Percentiles rank a stretch among this genome's conserved stretches.
These are phyloP conservation scores for Gelatoporia subvermispora DNA, from an alignment of 768 basidiomycete genomes.

Conservation along the genomic window DNA sequence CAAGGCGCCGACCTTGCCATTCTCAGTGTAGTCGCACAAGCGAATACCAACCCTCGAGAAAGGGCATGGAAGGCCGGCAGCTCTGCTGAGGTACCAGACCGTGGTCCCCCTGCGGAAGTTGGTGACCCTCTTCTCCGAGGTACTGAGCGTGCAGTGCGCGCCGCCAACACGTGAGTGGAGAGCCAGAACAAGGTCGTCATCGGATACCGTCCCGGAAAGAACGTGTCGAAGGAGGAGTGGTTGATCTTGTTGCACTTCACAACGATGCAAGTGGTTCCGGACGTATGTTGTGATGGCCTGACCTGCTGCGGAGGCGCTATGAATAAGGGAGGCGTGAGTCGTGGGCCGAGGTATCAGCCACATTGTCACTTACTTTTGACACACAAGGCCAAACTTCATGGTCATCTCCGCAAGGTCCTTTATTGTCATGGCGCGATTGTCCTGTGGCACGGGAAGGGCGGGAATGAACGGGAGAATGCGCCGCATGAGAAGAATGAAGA, in stretches of 20 bases:
- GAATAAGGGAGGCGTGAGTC: slow-evolving; percentile 2
- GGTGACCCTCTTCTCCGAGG: slow-evolving; percentile 41
- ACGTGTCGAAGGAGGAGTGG: slow-evolving; percentile 70
- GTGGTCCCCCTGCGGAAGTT: slow-evolving; percentile 76
- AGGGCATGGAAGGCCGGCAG: slow-evolving; percentile 71
- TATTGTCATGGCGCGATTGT: slow-evolving; percentile 82
- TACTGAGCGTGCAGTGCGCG: slow-evolving; percentile 40
- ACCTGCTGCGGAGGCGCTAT: slow-evolving; percentile 69
- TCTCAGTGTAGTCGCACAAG: slow-evolving; percentile 60
- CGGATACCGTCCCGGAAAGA: slow-evolving; percentile 64
- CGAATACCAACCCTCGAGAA: slow-evolving; percentile 71
- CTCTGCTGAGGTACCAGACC: slow-evolving; percentile 77
- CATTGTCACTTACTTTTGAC: slow-evolving; percentile 59
- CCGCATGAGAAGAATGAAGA: slow-evolving; percentile 14
- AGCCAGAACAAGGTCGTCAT: slow-evolving; percentile 71
- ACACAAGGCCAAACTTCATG: slow-evolving; percentile 57
- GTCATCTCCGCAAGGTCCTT: slow-evolving; percentile 78
- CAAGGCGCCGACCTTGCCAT: slow-evolving; percentile 33
- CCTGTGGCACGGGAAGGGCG: slow-evolving; percentile 34
- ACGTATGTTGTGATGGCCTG: slow-evolving; percentile 85
- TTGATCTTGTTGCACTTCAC: slow-evolving; percentile 65
- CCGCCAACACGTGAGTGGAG: slow-evolving; percentile 68
- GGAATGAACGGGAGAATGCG: slow-evolving; percentile 7
- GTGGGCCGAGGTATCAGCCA: slow-evolving; percentile 12
- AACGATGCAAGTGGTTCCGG: slow-evolving; percentile 66